phyloP scores from a whole-genome alignment of 1,284 basidiomycete species.

The Melampsora larici-populina region DNA sequence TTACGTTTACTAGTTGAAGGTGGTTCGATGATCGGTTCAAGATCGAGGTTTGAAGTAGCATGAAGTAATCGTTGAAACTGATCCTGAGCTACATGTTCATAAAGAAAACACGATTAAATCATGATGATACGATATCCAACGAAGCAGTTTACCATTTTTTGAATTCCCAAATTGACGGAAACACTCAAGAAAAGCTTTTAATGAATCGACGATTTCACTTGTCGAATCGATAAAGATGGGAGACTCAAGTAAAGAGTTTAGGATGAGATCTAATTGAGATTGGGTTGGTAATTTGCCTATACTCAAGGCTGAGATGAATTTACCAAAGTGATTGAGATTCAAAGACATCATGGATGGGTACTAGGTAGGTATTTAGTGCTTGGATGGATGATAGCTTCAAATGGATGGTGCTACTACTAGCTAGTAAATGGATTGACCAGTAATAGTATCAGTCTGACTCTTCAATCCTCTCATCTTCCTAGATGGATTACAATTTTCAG shows the following conservation, averaged over 20 bases:
- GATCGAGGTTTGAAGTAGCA: not conserved
- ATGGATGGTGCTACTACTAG: too few species aligned
- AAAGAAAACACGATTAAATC: not conserved
- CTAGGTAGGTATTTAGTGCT: too few species aligned
- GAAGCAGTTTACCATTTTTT: constrained; percentile 22
- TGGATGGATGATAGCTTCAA: too few species aligned
- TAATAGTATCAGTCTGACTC: too few species aligned
- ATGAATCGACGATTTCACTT: constrained; percentile 10
- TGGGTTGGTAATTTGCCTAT: constrained; percentile 31
- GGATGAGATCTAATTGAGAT: constrained; percentile 14
- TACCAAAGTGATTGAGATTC: not conserved
- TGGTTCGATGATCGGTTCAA: not conserved
- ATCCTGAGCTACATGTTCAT: not conserved
- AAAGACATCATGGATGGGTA: not conserved
- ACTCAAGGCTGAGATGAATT: not conserved
- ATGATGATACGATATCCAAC: not conserved
- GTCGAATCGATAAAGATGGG: constrained; percentile 11
- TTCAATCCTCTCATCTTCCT: too few species aligned
- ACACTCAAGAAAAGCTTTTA: not conserved
- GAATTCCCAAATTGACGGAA: constrained; percentile 9
- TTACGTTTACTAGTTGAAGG: constrained; percentile 1
- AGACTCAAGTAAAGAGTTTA: constrained; percentile 16
- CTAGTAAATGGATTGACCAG: too few species aligned
- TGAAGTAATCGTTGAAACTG: constrained; percentile 26
- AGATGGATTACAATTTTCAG: too few species aligned